Evolutionary conservation across 352 stramenopile genomes (phyloP), one percentile per base, ranked within the genome.

Genomic region (Pythium coloratum): DNA sequence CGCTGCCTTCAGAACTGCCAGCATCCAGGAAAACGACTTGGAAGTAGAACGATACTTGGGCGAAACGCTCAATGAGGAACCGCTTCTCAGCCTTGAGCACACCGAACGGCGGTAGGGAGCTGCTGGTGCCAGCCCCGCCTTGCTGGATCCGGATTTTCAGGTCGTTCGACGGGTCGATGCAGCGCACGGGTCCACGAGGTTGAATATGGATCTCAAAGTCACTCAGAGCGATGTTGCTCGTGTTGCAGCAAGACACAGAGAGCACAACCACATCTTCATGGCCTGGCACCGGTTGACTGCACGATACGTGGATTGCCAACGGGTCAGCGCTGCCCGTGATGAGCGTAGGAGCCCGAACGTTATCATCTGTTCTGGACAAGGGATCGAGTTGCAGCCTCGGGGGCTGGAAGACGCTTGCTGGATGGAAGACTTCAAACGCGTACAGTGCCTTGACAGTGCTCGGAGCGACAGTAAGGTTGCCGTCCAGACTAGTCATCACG

Each of bases 161-260:
- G 42, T 91, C 79, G 24, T 89, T 87, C 5, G 71, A 76, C 8
- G 59, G 24, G n/a, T 89, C 82, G 10, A 89, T 66, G 47, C 77
- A 91, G 33, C 81, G 78, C 24, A 81, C 73, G 3, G 76, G 68
- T 2, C 78, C 80, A 56, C 61, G 54, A 3, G 80, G 67, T 3
- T 70, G 80, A 51, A 93, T 75, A 3, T 81, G 77, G 58, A 94
- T 73, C 72, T 88, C 81, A 61, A 94, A 84, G 40, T 90, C 82
- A 34, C 54, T 80, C 3, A 92, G 70, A 0, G 83, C 9, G 10
- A 91, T 62, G 42, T 76, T 91, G 57, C 73, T 91, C 32, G 87
- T 75, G 56, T 95, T 95, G 70, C 77, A 89, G 60, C 75, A 88
- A 8, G 70, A 79, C 13, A 95, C 60, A 6, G 71, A 72, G 0